Evolutionary conservation across 2,329 filamentous ascomycete species (phyloP), one percentile per base, ranked within the genome.

Genomic region (Fusarium pseudograminearum): DNA sequence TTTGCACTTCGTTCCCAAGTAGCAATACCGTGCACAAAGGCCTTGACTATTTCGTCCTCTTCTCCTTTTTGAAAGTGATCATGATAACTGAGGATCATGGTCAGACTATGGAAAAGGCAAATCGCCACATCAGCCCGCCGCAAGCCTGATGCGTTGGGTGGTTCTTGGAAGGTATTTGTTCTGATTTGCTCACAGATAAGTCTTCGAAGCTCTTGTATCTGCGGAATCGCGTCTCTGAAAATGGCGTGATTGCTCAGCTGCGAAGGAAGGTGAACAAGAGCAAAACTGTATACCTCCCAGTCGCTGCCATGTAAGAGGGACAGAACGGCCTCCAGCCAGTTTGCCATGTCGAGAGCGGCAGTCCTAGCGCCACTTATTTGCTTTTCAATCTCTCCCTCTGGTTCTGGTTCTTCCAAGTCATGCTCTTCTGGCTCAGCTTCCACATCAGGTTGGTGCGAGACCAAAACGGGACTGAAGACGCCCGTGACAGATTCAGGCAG

Each of bases 251-350:
- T 99, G 78, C 91, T 92, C 24, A 99, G 84, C 74, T 98, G 95
- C 30, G 93, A 91, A 2, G 93, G 92, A 12, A 98, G 83, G 78
- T 97, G 93, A 8, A 93, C 92, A 31, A 99, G 83, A 20, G 95
- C 87, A 76, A 95, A 98, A 79, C 93, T 95, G 83, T 97, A 97
- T 3, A 97, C 84, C 77, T 98, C 94, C 94, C 95, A 98, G 66
- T 96, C 91, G 48, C 89, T 87, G 41, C 91, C 91, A 57, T 89
- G 86, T 44, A 97, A 81, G n/a, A 96, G 82, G n/a, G 85, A 84
- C 28, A 93, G 87, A 38, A 97, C 84, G 14, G 89, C 85, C 67
- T 94, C 91, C n/a, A 97, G 84, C 92, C 93, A 97, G 41, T 85
- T 79, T 16, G 85, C 84, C 47, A 91, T 85, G 56, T 89, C 86